A percentile compares a stretch with the other conserved stretches of the same genome.
These are phyloP conservation scores for Hyphopichia homilentoma DNA, from an alignment of 805 yeast genomes.

Conservation along the genomic window DNA sequence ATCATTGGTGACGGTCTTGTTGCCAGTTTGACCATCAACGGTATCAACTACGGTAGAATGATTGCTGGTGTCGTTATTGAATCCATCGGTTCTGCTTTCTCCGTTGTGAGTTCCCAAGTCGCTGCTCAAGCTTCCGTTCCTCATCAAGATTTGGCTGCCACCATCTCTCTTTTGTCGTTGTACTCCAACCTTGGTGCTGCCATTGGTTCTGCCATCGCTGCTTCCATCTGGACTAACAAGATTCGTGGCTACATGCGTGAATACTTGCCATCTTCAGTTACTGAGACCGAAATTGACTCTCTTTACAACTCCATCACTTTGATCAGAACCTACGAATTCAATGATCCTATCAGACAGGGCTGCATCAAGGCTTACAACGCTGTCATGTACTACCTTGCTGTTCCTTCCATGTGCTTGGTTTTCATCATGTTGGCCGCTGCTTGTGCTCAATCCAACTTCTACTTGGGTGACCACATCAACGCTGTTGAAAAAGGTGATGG, in stretches of 20 bases:
- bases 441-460: conserved; percentile 30
- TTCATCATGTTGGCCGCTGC: conserved; percentile 24
- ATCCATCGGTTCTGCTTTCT: conserved; percentile 39
- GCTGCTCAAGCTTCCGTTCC: conserved; percentile 41
- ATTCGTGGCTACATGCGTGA: conserved; percentile 24
- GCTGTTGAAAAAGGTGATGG: conserved; percentile 25
- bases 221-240: conserved; percentile 28
- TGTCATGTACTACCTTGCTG: conserved; percentile 22
- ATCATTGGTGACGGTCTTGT: conserved; percentile 27
- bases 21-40: conserved; percentile 15
- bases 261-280: conserved; percentile 19
- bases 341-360: conserved; percentile 24
- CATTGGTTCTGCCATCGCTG: conserved; percentile 37
- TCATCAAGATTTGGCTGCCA: conserved; percentile 38
- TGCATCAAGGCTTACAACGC: conserved; percentile 29
- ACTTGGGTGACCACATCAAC: conserved; percentile 33
- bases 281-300: conserved; percentile 13
- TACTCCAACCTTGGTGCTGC: conserved; percentile 35
- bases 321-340: conserved; percentile 20
- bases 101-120: conserved; percentile 31
- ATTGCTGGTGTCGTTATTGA: conserved; percentile 30
- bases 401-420: conserved; percentile 23
- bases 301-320: conserved; percentile 19
- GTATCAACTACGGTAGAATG: conserved; percentile 25
- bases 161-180: conserved; percentile 31